These are phyloP conservation scores for Quambalaria eucalypti DNA, from an alignment of 1,284 basidiomycete genomes.

Conservation along the genomic window DNA sequence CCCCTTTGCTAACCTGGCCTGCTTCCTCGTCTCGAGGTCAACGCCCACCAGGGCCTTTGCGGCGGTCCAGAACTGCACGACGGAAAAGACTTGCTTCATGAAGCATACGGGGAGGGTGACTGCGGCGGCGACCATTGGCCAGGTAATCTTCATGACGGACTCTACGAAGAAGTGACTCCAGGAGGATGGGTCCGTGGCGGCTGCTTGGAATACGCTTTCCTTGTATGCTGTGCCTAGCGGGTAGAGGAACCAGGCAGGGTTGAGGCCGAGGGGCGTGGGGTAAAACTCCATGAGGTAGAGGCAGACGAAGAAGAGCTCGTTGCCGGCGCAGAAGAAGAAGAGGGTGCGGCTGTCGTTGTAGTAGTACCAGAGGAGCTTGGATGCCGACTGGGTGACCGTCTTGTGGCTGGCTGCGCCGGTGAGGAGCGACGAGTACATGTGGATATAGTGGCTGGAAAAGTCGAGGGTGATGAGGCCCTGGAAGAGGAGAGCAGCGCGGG, in stretches of 20 bases:
- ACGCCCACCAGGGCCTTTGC: conserved; percentile 62
- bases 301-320: conserved; percentile 92
- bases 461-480: conserved; percentile 94
- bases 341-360: conserved; percentile 80
- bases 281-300: conserved; percentile 91
- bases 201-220: not conserved
- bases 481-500: conserved; percentile 70
- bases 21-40: conserved; percentile 15
- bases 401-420: conserved; percentile 92
- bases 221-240: not conserved
- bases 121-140: conserved; percentile 67
- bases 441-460: conserved; percentile 98
- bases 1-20: not conserved
- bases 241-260: conserved; percentile 11
- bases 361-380: conserved; percentile 81
- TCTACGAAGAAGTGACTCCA: conserved; percentile 16
- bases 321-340: conserved; percentile 90
- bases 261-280: conserved; percentile 31
- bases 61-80: conserved; percentile 97
- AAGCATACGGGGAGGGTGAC: conserved; percentile 65
- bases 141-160: conserved; percentile 56
- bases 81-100: conserved; percentile 85
- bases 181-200: not conserved
- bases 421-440: conserved; percentile 93
- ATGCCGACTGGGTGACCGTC: conserved; percentile 78